phyloP scores from a whole-genome alignment of 2,329 filamentous ascomycete species.

The Scedosporium dehoogii region DNA sequence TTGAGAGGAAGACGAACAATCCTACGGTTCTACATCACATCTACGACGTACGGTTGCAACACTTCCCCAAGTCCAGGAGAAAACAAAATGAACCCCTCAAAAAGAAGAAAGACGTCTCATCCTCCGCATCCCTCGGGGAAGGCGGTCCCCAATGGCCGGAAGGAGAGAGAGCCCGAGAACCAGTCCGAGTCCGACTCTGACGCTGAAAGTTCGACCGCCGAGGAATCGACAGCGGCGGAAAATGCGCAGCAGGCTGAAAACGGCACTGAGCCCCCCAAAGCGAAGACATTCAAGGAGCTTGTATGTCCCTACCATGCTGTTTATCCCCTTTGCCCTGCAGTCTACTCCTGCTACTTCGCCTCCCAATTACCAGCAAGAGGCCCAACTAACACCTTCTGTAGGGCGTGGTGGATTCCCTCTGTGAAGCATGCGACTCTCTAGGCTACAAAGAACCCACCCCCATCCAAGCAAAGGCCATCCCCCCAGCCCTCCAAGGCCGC shows the following conservation, averaged over 20 bases:
- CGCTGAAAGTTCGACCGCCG: neutral
- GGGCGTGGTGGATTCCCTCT: slow-evolving; percentile 79
- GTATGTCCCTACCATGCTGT: slow-evolving; percentile 21
- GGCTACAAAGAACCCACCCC: slow-evolving; percentile 81
- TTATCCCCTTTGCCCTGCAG: neutral
- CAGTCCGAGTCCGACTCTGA: slow-evolving; percentile 8
- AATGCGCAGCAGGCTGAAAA: slow-evolving; percentile 13
- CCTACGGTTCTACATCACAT: no score
- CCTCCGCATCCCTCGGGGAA: slow-evolving; percentile 10
- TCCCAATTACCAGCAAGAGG: no score
- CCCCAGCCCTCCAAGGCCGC: slow-evolving; percentile 64
- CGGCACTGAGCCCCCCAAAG: slow-evolving; percentile 18
- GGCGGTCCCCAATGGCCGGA: neutral
- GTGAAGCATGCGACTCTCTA: slow-evolving; percentile 74
- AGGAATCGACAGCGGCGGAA: neutral
- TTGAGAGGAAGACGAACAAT: slow-evolving; percentile 4
- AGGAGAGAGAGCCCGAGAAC: slow-evolving; percentile 1
- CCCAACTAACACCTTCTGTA: slow-evolving; percentile 19
- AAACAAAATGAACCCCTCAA: slow-evolving; percentile 24
- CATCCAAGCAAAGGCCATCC: slow-evolving; percentile 81
- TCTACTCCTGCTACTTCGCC: neutral
- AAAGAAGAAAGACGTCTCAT: slow-evolving; percentile 31
- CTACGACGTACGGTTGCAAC: no score
- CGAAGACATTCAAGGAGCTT: slow-evolving; percentile 58
- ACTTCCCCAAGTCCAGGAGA: no score